These are phyloP conservation scores for Panicum miliaceum DNA, from an alignment of 176 grass and related monocot species.

Conservation along the genomic window DNA sequence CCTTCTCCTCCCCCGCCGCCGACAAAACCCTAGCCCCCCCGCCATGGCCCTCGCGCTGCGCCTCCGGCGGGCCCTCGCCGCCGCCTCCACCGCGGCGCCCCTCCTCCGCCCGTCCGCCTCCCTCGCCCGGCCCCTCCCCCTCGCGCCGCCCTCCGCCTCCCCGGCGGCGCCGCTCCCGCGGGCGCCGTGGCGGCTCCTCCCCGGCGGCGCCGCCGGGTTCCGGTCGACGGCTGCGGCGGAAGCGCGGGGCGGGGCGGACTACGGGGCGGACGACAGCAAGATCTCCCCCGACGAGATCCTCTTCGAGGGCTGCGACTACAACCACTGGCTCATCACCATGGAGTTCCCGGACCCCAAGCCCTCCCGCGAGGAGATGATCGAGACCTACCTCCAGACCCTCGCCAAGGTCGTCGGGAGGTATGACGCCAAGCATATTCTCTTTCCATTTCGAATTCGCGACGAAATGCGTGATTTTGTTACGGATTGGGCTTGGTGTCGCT, in stretches of 20 bases:
- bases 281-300: conserved; percentile 81
- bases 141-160: background rate
- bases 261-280: conserved; percentile 48
- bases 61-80: conserved; percentile 67
- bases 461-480: background rate
- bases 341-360: conserved; percentile 93
- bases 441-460: background rate
- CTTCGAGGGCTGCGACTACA: conserved; percentile 96
- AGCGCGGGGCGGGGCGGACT: conserved; percentile 43
- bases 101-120: conserved; percentile 34
- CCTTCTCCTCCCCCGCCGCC: background rate
- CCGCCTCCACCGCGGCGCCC: conserved; percentile 47
- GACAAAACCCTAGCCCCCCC: conserved; percentile 35
- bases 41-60: conserved; percentile 78
- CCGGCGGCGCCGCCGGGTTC: conserved; percentile 47
- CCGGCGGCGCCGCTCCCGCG: conserved; percentile 10
- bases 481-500: background rate
- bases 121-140: background rate
- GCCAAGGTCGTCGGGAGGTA: conserved; percentile 95
- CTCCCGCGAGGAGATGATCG: conserved; percentile 89
- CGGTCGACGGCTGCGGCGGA: conserved; percentile 53
- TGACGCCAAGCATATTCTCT: background rate
- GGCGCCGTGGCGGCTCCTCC: background rate
- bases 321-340: conserved; percentile 99
- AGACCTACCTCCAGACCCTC: conserved; percentile 90